phyloP scores from a whole-genome alignment of 805 yeast genomes.

The Myxozyma sirexii region DNA sequence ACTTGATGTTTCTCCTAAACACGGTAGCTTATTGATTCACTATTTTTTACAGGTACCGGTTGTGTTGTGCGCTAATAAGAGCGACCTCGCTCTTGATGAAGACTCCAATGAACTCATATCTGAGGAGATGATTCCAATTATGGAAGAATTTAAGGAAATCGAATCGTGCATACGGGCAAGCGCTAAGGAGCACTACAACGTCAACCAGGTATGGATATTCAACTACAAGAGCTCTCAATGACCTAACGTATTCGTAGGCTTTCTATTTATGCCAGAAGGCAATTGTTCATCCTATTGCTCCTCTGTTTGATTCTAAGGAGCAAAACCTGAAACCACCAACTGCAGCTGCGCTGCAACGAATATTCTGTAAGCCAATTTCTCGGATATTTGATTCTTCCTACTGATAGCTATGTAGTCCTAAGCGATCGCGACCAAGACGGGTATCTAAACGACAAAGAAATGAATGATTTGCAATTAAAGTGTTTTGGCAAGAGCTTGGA shows the following conservation, averaged over 20 bases:
- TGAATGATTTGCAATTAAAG: slow-evolving; percentile 62
- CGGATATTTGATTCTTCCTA: neutral
- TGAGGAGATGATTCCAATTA: slow-evolving; percentile 82
- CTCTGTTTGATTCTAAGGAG: slow-evolving; percentile 88
- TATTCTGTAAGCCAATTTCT: slow-evolving; percentile 51
- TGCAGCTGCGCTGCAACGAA: slow-evolving; percentile 70
- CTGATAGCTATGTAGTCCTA: slow-evolving; percentile 45
- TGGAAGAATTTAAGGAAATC: slow-evolving; percentile 89
- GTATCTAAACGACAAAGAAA: slow-evolving; percentile 67
- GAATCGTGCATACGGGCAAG: slow-evolving; percentile 89
- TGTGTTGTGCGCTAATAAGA: slow-evolving; percentile 84
- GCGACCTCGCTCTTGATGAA: slow-evolving; percentile 51
- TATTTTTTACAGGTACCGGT: slow-evolving; percentile 60
- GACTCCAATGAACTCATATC: slow-evolving; percentile 55
- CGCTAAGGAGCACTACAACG: slow-evolving; percentile 80
- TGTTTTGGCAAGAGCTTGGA: slow-evolving; percentile 69
- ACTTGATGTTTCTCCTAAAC: no score
- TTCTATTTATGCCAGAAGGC: slow-evolving; percentile 93
- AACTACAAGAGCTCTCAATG: neutral
- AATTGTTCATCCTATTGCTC: slow-evolving; percentile 89
- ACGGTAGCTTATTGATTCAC: no score
- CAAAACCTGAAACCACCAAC: slow-evolving; percentile 80
- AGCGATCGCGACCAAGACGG: slow-evolving; percentile 94
- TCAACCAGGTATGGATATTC: slow-evolving; percentile 56
- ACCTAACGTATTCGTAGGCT: slow-evolving; percentile 44